These are phyloP conservation scores for Thoreauomyces humboldtii DNA, from an alignment of 192 early-diverging fungal species.

Conservation along the genomic window DNA sequence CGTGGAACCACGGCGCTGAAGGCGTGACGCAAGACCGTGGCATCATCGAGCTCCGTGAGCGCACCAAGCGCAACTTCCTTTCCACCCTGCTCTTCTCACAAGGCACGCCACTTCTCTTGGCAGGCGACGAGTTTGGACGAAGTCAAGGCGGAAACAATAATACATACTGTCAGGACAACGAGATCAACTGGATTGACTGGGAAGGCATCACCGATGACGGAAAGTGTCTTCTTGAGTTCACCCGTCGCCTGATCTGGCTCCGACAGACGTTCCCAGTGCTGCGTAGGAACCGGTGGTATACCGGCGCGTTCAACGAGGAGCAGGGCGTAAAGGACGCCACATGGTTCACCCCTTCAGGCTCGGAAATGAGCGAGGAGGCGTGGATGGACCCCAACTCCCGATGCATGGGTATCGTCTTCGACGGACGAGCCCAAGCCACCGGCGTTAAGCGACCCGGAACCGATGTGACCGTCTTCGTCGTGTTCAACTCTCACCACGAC, in stretches of 20 bases:
- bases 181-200: conserved; percentile 32
- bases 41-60: conserved; percentile 21
- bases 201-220: conserved; percentile 28
- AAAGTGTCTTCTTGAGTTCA: conserved; percentile 17
- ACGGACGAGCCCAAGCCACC: conserved; percentile 28
- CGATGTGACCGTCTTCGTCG: conserved; percentile 19
- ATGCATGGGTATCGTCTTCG: conserved; percentile 28
- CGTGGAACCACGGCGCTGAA: conserved; percentile 26
- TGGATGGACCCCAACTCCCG: conserved; percentile 27
- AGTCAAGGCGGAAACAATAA: conserved; percentile 29
- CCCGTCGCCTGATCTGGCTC: conserved; percentile 23
- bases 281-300: conserved; percentile 24
- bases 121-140: conserved; percentile 28
- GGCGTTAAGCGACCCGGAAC: conserved; percentile 21
- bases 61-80: conserved; percentile 29
- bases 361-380: conserved; percentile 17
- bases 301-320: conserved; percentile 23
- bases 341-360: conserved; percentile 22
- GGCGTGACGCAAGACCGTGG: conserved; percentile 15
- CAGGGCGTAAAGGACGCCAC: conserved; percentile 25
- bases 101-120: conserved; percentile 24
- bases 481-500: conserved; percentile 26
- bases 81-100: conserved; percentile 26
- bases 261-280: conserved; percentile 28
- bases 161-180: conserved; percentile 30